Evolutionary conservation across 257 asterid species (phyloP), one percentile per base, ranked within the genome.

Genomic region (Solanum tarapatanum): DNA sequence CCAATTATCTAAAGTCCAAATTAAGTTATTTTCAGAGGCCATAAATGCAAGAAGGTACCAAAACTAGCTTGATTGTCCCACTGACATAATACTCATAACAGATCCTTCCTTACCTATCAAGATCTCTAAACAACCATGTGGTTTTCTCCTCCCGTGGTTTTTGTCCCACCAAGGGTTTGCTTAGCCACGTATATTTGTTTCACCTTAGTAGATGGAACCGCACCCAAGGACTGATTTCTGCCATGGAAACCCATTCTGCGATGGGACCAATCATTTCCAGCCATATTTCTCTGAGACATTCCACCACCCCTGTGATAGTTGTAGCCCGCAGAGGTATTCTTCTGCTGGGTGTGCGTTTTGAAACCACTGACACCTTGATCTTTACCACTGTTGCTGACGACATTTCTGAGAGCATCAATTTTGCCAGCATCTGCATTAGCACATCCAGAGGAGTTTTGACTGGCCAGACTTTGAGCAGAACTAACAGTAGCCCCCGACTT

Each of bases 151-250:
- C 93, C 89, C 12, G 87, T 86, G 75, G 90, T 88, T 30, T 93
- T 77, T 88, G 91, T 90, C 58, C 90, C 95, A 69, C 87, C 90
- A 21, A 91, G 48, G 85, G 93, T 87, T 88, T 96, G 98, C 90
- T 95, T 97, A 41, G 97, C 98, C 74, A 97, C 99, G 69, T 97
- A 95, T 87, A 97, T 92, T 90, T 95, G 99, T 88, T 94, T 95
- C 91, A 95, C 88, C 93, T 93, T 97, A 11, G 93, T 64, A 74
- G 94, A 66, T 26, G 94, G 91, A 79, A 91, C 96, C 58, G 85
- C 90, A 66, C 94, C 92, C 39, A 87, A 82, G 32, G 95, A 89
- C 69, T 94, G 98, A 88, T 89, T 92, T 93, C 98, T 91, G 85
- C 98, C 97, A 77, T 93, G 97, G 92, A 91, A 93, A 66, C 94